These are phyloP conservation scores for Cryptosporidium sp. DNA, from an alignment of 169 alveolate species.

Conservation along the genomic window DNA sequence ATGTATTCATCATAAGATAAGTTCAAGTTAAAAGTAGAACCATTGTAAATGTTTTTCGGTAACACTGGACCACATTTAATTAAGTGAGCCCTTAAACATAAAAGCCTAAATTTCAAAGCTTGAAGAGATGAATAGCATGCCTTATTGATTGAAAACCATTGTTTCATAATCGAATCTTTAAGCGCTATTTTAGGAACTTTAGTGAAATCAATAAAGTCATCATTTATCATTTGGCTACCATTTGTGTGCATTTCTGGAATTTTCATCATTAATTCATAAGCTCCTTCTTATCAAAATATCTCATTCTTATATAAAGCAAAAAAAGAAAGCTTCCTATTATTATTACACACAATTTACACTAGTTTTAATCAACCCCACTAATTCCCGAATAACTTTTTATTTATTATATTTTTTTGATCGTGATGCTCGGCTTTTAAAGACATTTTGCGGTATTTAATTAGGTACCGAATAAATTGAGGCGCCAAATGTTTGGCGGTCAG, in stretches of 20 bases:
- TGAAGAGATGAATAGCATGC: slow-evolving; percentile 33
- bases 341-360: not conserved
- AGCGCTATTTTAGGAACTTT: slow-evolving; percentile 22
- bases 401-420: slow-evolving; percentile 10
- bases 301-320: not conserved
- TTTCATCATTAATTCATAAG: not conserved
- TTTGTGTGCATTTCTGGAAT: slow-evolving; percentile 20
- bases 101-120: slow-evolving; percentile 56
- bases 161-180: slow-evolving; percentile 7
- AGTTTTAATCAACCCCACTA: not conserved
- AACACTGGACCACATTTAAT: slow-evolving; percentile 19
- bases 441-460: not conserved
- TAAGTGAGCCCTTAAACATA: slow-evolving; percentile 32
- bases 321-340: not conserved
- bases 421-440: slow-evolving; percentile 15
- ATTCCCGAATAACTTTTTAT: not conserved
- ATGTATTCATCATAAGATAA: slow-evolving; percentile 42
- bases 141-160: slow-evolving; percentile 58
- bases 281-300: not conserved
- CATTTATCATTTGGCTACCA: not conserved
- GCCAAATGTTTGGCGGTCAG: not conserved
- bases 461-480: not conserved
- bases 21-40: slow-evolving; percentile 34
- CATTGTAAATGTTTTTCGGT: slow-evolving; percentile 4
- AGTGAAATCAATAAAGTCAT: not conserved